A percentile compares a stretch with the other conserved stretches of the same genome.
These are phyloP conservation scores for Carex parvula DNA, from an alignment of 176 grass and related monocot species.

Conservation along the genomic window DNA sequence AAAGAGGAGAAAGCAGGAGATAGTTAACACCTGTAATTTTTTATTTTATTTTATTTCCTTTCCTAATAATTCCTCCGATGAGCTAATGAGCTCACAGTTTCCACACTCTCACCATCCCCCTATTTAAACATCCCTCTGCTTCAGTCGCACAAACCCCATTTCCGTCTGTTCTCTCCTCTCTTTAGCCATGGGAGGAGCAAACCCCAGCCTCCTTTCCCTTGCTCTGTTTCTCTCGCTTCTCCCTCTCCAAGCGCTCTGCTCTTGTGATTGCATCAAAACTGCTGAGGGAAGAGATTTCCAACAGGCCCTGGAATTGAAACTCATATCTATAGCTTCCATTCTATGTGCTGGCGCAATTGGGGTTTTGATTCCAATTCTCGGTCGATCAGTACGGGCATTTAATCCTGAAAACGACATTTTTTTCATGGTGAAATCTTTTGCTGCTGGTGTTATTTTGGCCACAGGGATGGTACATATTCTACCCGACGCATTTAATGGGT, in stretches of 20 bases:
- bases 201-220: conserved; percentile 34
- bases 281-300: conserved; percentile 34
- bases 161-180: neutral
- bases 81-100: conserved; percentile 24
- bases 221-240: conserved; percentile 50
- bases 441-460: conserved; percentile 81
- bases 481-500: conserved; percentile 58
- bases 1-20: conserved; percentile 1
- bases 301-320: conserved; percentile 45
- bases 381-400: conserved; percentile 47
- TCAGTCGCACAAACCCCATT: neutral
- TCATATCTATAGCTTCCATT: conserved; percentile 81
- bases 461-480: conserved; percentile 95
- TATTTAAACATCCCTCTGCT: conserved; percentile 8
- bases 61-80: neutral
- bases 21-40: neutral
- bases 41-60: neutral
- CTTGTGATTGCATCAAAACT: conserved; percentile 42
- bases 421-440: conserved; percentile 84
- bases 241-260: conserved; percentile 35
- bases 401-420: conserved; percentile 62
- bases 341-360: conserved; percentile 62
- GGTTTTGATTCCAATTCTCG: conserved; percentile 70
- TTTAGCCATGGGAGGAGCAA: conserved; percentile 37
- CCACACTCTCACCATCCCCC: neutral